Evolutionary conservation across 2,329 filamentous ascomycete genomes (phyloP), one percentile per base, ranked within the genome.

Genomic region (Fusarium lateritium): DNA sequence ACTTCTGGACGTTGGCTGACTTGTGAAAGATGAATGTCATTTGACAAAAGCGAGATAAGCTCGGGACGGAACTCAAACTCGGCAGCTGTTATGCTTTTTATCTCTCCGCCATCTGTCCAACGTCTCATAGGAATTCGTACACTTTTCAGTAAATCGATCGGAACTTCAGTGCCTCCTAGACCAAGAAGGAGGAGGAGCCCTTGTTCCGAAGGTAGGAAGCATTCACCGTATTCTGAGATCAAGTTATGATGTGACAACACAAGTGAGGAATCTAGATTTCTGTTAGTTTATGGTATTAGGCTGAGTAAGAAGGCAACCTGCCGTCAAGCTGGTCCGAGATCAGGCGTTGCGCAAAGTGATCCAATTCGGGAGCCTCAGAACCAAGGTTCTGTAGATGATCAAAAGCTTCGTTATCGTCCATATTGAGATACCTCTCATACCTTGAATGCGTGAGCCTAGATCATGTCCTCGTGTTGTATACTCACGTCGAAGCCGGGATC

Each of bases 401-500:
- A n/a, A 79, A 77, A 0, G 71, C 64, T 7, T 75, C 71, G 6
- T 74, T 74, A 14, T 79, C 77, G 8, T 79, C 77, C 64, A 78
- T 73, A 24, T 76, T 77, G 1, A 79, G 52, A 57, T 79, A 79
- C 34, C 77, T 64, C 47, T 79, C 77, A 11, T 78, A 79, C 7
- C 77, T 77, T 52, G 4, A 6, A 5, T 8, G 14, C 7, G 6
- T 70, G 4, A 70, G 55, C 17, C 7, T 15, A 9, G 9, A 22
- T n/a, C 3, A 24, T 2, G 14, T 6, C n/a, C 5, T 3, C 17
- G 19, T 5, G 4, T 0, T 9, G 21, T 56, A 60, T 9, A 62
- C 77, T 72, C n/a, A 79, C 77, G 77, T 79, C 2, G 77, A 79
- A 11, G 74, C 67, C 0, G 77, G 77, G 1, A 79, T 69, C 7